phyloP scores from a whole-genome alignment of 2,329 filamentous ascomycete species.

The Neocucurbitaria cava region DNA sequence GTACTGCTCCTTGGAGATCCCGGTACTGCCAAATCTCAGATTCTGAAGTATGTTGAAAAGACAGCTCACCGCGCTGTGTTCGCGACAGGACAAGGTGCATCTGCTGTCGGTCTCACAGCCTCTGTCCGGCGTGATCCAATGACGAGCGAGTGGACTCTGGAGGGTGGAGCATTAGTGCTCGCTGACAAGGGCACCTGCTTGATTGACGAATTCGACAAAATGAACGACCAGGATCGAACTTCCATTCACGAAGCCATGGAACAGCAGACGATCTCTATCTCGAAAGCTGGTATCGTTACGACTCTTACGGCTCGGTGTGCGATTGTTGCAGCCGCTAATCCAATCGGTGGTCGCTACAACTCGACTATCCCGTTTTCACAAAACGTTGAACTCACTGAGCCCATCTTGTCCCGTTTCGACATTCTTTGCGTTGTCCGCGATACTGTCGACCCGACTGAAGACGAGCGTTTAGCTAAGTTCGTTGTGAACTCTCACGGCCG shows the following conservation, averaged over 20 bases:
- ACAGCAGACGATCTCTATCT: conserved; percentile 98
- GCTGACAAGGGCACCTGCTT: conserved; percentile 94
- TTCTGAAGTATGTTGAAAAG: conserved; percentile 97
- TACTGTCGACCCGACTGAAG: conserved; percentile 89
- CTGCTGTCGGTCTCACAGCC: conserved; percentile 95
- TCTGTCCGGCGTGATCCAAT: conserved; percentile 94
- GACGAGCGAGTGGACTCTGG: conserved; percentile 96
- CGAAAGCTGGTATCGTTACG: conserved; percentile 97
- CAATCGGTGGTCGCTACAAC: conserved; percentile 95
- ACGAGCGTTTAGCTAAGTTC: conserved; percentile 91
- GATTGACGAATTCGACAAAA: conserved; percentile 99
- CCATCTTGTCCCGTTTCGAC: conserved; percentile 96
- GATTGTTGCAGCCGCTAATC: conserved; percentile 96
- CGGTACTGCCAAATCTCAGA: conserved; percentile 96
- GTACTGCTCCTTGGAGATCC: conserved; percentile 95
- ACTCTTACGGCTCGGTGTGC: conserved; percentile 95
- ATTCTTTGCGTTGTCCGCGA: conserved; percentile 96
- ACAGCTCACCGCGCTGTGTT: conserved; percentile 97
- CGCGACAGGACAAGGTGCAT: conserved; percentile 95
- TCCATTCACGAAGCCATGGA: conserved; percentile 99
- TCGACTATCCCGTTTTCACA: conserved; percentile 93
- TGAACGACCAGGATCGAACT: conserved; percentile 98
- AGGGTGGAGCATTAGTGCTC: conserved; percentile 92
- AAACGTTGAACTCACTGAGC: conserved; percentile 96
- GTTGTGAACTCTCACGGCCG: conserved; percentile 94